phyloP scores from a whole-genome alignment of 805 yeast species.

The Metschnikowia anglica region DNA sequence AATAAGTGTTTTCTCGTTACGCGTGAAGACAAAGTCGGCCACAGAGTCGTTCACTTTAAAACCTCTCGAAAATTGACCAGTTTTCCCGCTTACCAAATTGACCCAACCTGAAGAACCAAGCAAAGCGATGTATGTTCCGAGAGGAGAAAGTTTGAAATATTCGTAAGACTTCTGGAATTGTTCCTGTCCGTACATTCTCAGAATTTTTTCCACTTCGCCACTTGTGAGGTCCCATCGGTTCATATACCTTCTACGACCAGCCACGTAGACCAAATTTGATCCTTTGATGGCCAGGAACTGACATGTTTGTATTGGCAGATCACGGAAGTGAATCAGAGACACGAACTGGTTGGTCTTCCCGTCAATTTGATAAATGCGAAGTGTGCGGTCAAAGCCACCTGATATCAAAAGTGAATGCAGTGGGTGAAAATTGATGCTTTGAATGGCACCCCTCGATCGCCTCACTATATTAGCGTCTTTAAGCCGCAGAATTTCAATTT shows the following conservation, averaged over 20 bases:
- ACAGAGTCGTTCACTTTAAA: constrained; percentile 87
- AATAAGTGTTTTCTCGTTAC: constrained; percentile 44
- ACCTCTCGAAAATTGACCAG: constrained; percentile 85
- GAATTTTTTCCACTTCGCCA: constrained; percentile 77
- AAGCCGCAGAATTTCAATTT: constrained; percentile 73
- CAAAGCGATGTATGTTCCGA: constrained; percentile 71
- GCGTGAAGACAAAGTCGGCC: constrained; percentile 73
- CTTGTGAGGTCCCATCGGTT: constrained; percentile 81
- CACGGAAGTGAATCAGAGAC: constrained; percentile 74
- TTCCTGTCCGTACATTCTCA: constrained; percentile 91
- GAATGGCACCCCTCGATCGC: constrained; percentile 77
- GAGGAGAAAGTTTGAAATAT: constrained; percentile 71
- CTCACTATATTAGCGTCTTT: constrained; percentile 81
- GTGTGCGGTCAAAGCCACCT: constrained; percentile 88
- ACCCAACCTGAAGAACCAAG: constrained; percentile 91
- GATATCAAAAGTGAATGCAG: constrained; percentile 78
- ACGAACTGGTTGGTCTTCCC: constrained; percentile 81
- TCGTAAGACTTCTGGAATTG: constrained; percentile 83
- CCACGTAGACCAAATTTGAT: constrained; percentile 63
- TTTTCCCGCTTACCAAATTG: constrained; percentile 68
- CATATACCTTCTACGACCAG: constrained; percentile 90
- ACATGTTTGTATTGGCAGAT: constrained; percentile 79
- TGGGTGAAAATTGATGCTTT: constrained; percentile 81
- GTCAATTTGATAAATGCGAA: constrained; percentile 86
- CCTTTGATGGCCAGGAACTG: constrained; percentile 50